phyloP scores from a whole-genome alignment of 306 rosid genomes.

The Pueraria montana region DNA sequence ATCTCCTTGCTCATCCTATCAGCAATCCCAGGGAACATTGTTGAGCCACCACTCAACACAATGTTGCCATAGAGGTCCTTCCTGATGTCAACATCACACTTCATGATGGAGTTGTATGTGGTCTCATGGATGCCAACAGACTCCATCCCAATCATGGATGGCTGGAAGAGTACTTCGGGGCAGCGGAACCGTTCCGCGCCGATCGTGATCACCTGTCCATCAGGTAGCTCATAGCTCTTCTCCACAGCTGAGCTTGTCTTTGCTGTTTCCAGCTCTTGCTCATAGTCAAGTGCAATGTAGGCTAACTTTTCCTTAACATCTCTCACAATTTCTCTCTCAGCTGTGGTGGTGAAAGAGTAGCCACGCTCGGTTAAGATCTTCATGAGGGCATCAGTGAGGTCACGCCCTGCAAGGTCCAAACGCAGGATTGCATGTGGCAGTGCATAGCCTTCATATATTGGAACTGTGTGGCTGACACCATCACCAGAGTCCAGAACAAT shows the following conservation, averaged over 20 bases:
- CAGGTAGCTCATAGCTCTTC: slow-evolving; percentile 96
- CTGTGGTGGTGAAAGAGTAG: slow-evolving; percentile 93
- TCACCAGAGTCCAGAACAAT: slow-evolving; percentile 97
- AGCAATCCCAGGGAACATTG: slow-evolving; percentile 98
- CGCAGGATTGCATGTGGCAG: slow-evolving; percentile 99
- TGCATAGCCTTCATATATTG: slow-evolving; percentile 95
- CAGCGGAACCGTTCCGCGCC: slow-evolving; percentile 95
- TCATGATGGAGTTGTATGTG: slow-evolving; percentile 98
- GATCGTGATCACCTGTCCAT: slow-evolving; percentile 95
- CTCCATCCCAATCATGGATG: slow-evolving; percentile 99
- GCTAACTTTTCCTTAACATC: slow-evolving; percentile 94
- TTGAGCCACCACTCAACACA: slow-evolving; percentile 94
- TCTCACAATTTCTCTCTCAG: slow-evolving; percentile 98
- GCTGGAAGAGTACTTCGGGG: slow-evolving; percentile 99
- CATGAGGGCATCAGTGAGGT: slow-evolving; percentile 94
- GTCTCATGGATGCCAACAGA: slow-evolving; percentile 96
- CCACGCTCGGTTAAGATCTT: slow-evolving; percentile 99
- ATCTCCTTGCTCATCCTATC: slow-evolving; percentile 99
- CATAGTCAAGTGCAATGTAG: slow-evolving; percentile 93
- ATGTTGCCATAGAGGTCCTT: slow-evolving; percentile 97
- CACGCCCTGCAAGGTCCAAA: slow-evolving; percentile 97
- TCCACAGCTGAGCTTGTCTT: slow-evolving; percentile 93
- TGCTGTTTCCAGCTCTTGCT: slow-evolving; percentile 89
- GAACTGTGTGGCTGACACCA: slow-evolving; percentile 99
- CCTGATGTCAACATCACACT: slow-evolving; percentile 96